Evolutionary conservation across 169 alveolate species (phyloP), one percentile per base, ranked within the genome.

Genomic region (Condylostoma magnum): DNA sequence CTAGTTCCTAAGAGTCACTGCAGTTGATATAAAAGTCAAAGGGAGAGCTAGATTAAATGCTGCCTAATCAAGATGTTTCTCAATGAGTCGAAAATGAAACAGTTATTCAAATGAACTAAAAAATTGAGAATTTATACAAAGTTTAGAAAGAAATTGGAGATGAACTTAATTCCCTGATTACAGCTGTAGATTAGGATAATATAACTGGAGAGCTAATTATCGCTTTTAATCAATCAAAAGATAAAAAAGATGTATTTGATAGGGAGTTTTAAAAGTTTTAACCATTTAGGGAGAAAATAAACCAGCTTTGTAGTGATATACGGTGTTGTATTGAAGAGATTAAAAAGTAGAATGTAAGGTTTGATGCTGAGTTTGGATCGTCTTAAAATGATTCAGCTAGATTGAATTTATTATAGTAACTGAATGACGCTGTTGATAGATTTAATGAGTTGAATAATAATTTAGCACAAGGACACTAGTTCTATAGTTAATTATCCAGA

Each of bases 101-200:
- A 3, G 54, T 20, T 25, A 41, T 43, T 18, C 47, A n/a, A 18
- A 28, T 63, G 25, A 63, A 63, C 25, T 25, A 25, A n/a, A 34
- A 54, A 25, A n/a, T 63, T 18, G 73, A 38, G 4, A 22, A 20
- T 12, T 22, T 63, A 18, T 34, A 33, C 18, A 38, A 18, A 18
- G 20, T 25, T 15, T 20, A 63, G 28, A 44, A 37, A 2, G 25
- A 36, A 63, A 33, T 63, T n/a, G n/a, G 28, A 4, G 73, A 63
- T 20, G 20, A 22, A 41, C 4, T 63, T 20, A 33, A 20, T 25
- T 12, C 30, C 1, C 57, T 63, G n/a, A 44, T n/a, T 15, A 12
- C 34, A 22, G 41, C 25, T 27, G 73, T 31, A 25, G 73, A 63
- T 25, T 57, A 63, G 46, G 73, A 63, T 25, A 63, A 63, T 28